Evolutionary conservation across 139 green algal genomes (phyloP).

Genomic region (Trebouxia sp.): DNA sequence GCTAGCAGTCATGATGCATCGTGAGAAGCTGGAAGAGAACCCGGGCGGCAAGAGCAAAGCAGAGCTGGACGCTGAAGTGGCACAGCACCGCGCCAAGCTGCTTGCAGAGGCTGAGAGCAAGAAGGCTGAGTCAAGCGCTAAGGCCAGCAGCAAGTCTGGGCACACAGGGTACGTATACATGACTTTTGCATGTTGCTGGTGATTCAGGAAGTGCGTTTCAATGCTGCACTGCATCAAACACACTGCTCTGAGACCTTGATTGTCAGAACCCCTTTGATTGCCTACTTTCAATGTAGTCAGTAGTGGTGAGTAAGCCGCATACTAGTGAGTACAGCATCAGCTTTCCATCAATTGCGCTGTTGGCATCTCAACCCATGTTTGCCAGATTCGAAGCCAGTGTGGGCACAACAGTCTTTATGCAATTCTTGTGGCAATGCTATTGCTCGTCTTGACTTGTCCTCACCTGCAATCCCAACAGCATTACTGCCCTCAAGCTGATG

Average conservation of each 20-base stretch:
- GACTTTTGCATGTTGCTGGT: not conserved
- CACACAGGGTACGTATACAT: not conserved
- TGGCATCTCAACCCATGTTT: too few relatives aligned
- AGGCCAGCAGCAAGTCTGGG: conserved; percentile 4
- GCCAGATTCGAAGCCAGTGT: too few relatives aligned
- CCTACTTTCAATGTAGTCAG: too few relatives aligned
- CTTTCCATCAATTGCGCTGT: too few relatives aligned
- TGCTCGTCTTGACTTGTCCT: too few relatives aligned
- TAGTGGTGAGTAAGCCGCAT: too few relatives aligned
- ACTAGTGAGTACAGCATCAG: too few relatives aligned
- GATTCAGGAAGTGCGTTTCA: not conserved
- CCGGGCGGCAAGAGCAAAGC: conserved; percentile 35
- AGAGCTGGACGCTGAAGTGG: conserved; percentile 42
- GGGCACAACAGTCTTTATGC: too few relatives aligned
- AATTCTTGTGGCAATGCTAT: too few relatives aligned
- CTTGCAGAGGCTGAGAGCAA: conserved; percentile 49
- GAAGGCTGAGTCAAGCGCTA: not conserved
- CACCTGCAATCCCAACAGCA: too few relatives aligned
- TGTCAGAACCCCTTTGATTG: too few relatives aligned
- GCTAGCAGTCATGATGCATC: conserved; percentile 52
- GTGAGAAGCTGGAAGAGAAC: conserved; percentile 65
- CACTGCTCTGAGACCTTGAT: not conserved
- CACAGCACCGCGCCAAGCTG: conserved; percentile 50
- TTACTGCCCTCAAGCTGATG: too few relatives aligned
- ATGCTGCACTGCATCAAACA: not conserved